Evolutionary conservation across 2,329 filamentous ascomycete species (phyloP).

Genomic region (Stachybotrys echinatus): DNA sequence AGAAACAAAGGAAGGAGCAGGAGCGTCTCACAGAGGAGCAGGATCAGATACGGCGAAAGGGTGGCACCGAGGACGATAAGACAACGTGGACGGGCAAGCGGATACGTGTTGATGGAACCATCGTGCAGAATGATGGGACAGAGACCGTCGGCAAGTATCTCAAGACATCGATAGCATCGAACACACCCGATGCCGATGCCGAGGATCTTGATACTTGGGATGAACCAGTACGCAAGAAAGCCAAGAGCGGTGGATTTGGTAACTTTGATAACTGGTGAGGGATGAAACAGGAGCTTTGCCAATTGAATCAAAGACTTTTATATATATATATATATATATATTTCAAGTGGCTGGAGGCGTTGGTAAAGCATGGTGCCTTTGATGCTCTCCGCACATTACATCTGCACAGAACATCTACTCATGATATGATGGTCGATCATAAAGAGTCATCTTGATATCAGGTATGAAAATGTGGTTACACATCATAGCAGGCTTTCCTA

Average conservation of each 20-base stretch:
- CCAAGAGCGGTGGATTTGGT: conserved; percentile 73
- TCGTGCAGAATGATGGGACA: conserved; percentile 36
- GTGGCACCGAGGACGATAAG: conserved; percentile 79
- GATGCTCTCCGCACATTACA: too few species aligned
- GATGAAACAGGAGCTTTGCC: conserved; percentile 7
- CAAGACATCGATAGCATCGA: conserved; percentile 32
- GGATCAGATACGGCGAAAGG: conserved; percentile 57
- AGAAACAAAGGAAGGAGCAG: conserved; percentile 64
- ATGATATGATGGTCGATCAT: too few species aligned
- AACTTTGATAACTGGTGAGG: conserved; percentile 86
- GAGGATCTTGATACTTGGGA: conserved; percentile 61
- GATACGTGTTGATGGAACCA: conserved; percentile 62
- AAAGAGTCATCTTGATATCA: too few species aligned
- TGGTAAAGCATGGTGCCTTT: too few species aligned
- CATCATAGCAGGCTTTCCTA: too few species aligned
- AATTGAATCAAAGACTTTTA: conserved; percentile 9
- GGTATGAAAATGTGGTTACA: too few species aligned
- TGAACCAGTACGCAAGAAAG: conserved; percentile 76
- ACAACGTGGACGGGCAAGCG: conserved; percentile 96
- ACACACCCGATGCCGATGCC: conserved; percentile 55
- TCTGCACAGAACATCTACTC: too few species aligned
- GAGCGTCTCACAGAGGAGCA: conserved; percentile 53
- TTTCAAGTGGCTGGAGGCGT: not conserved
- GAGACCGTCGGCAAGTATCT: conserved; percentile 75
- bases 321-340: not conserved